Evolutionary conservation across 805 yeast genomes (phyloP).

Genomic region (Kluyveromyces nonfermentans): DNA sequence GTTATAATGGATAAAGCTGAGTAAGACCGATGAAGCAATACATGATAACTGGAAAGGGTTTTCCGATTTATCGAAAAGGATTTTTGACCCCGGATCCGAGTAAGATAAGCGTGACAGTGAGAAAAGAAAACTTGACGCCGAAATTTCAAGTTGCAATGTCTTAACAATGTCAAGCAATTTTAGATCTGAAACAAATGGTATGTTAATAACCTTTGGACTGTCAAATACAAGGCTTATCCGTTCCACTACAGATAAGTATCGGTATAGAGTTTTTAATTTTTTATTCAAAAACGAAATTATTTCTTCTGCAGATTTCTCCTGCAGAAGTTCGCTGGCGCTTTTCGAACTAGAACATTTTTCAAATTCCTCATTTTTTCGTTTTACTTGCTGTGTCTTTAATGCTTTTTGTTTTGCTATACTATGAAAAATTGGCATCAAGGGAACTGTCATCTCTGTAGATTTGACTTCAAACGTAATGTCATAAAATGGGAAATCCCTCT

Average conservation of each 20-base stretch:
- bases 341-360: neutral
- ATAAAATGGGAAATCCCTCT: neutral
- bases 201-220: constrained; percentile 13
- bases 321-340: neutral
- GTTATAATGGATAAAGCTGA: constrained; percentile 20
- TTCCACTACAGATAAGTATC: constrained; percentile 8
- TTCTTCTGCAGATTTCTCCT: neutral
- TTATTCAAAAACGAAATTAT: neutral
- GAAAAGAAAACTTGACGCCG: constrained; percentile 19
- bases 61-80: constrained; percentile 33
- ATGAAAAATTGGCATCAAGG: constrained; percentile 7
- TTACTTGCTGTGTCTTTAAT: neutral
- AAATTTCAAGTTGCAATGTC: constrained; percentile 16
- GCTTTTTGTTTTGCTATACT: neutral
- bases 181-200: constrained; percentile 16
- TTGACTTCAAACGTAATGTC: constrained; percentile 12
- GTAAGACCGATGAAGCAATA: constrained; percentile 31
- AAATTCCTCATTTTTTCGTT: neutral
- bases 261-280: constrained; percentile 1
- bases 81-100: constrained; percentile 39
- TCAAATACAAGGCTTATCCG: constrained; percentile 19
- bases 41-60: constrained; percentile 33
- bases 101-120: constrained; percentile 23
- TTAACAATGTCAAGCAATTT: constrained; percentile 15
- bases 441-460: constrained; percentile 14